Percentiles rank a stretch among this genome's conserved stretches.
Conservation (phyloP, 495 filamentous ascomycete species). For the Aspergillus bridgeri region DNA sequence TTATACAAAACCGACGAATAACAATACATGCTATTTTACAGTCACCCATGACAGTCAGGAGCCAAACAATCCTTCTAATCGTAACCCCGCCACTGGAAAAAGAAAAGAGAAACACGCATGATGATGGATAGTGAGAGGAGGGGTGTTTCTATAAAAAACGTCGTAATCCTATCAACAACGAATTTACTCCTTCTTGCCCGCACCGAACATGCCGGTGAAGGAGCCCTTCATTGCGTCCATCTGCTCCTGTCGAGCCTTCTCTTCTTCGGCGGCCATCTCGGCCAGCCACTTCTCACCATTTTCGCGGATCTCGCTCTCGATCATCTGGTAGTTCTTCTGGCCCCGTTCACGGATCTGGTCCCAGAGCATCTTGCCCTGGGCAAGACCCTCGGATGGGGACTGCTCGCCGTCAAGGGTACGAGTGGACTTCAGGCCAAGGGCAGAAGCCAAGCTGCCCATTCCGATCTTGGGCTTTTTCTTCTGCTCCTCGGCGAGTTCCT, state of each 20-base stretch:
- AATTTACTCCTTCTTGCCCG: constrained; percentile 32
- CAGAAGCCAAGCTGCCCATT: constrained; percentile 59
- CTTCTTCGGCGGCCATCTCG: constrained; percentile 80
- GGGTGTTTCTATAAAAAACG: background rate
- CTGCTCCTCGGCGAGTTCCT: constrained; percentile 67
- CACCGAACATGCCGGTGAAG: constrained; percentile 55
- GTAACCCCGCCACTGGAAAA: constrained; percentile 8
- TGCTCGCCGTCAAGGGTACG: constrained; percentile 62
- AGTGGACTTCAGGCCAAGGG: constrained; percentile 69
- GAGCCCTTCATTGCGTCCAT: constrained; percentile 82
- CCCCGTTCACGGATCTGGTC: constrained; percentile 90
- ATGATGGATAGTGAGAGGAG: constrained; percentile 7
- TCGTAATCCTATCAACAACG: background rate
- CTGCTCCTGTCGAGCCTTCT: constrained; percentile 81
- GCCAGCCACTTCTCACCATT: constrained; percentile 93
- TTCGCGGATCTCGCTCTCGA: constrained; percentile 84
- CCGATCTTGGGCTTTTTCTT: constrained; percentile 56
- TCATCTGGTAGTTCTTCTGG: constrained; percentile 79
- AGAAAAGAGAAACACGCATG: constrained; percentile 12
- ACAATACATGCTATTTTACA: constrained; percentile 44
- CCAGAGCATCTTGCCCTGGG: constrained; percentile 90
- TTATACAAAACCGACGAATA: constrained; percentile 37
- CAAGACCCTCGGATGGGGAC: constrained; percentile 65
- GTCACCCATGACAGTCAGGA: constrained; percentile 26
- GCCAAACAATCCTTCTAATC: constrained; percentile 6